Conservation (phyloP, 192 early-diverging fungal species). For the Backusella tarrabulga region DNA sequence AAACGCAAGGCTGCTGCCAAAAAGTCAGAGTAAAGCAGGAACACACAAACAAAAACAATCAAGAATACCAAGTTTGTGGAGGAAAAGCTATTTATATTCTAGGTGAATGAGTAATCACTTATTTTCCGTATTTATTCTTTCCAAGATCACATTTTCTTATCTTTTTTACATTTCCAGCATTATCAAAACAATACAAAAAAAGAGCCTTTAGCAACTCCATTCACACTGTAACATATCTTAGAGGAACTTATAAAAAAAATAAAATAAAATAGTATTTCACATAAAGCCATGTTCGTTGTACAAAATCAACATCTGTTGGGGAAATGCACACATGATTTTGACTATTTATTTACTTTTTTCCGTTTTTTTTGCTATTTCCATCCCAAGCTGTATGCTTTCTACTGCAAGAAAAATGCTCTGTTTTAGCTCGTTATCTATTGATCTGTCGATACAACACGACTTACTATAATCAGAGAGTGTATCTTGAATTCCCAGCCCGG, state of each 20-base stretch:
- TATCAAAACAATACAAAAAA: background rate
- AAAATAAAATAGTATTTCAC: background rate
- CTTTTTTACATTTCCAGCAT: background rate
- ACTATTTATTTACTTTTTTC: background rate
- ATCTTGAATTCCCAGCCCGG: slow-evolving; percentile 20
- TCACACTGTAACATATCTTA: slow-evolving; percentile 1
- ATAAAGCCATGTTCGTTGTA: background rate
- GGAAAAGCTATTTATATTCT: background rate
- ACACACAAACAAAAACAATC: background rate
- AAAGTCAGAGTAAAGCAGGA: background rate
- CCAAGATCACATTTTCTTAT: background rate
- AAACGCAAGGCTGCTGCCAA: slow-evolving; percentile 27
- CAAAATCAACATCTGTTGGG: background rate
- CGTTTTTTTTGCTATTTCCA: background rate
- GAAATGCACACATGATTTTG: background rate
- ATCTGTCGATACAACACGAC: background rate
- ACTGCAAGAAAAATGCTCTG: background rate
- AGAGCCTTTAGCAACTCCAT: background rate
- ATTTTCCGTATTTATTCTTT: background rate
- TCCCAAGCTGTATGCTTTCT: background rate
- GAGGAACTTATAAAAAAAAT: background rate
- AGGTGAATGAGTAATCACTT: background rate
- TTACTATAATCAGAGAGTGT: slow-evolving; percentile 39
- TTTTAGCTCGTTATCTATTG: background rate
- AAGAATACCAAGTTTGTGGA: background rate